phyloP scores from a whole-genome alignment of 768 basidiomycete genomes.

The Tubosaeta sp. region DNA sequence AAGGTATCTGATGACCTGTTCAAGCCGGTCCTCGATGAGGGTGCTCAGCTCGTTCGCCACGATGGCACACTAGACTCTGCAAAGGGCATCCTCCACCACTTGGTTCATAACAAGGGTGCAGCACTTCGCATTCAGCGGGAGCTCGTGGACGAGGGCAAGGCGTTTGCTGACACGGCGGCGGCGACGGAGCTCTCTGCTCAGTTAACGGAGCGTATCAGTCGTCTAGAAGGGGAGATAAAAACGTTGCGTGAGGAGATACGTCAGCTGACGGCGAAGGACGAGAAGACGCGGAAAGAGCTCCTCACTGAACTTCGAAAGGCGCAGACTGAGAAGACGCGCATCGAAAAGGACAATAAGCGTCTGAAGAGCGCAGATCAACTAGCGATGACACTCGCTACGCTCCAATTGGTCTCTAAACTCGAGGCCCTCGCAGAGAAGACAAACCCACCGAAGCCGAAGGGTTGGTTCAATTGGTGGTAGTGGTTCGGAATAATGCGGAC shows the following conservation, averaged over 20 bases:
- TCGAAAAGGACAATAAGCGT: not conserved
- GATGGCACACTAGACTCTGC: not conserved
- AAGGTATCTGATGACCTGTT: not conserved
- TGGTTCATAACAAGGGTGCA: not conserved
- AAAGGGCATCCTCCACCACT: not conserved
- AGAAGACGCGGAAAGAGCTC: not conserved
- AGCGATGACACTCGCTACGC: not conserved
- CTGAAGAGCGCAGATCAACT: not conserved
- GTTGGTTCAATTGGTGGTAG: slow-evolving; percentile 2
- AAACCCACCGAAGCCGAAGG: not conserved
- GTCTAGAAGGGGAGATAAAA: slow-evolving; percentile 1
- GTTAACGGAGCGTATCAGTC: not conserved
- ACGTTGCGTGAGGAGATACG: not conserved
- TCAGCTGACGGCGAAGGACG: not conserved
- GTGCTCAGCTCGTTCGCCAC: not conserved
- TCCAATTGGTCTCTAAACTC: not conserved
- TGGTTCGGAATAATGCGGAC: not conserved
- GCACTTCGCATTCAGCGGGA: not conserved
- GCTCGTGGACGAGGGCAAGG: not conserved
- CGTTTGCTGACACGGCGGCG: not conserved
- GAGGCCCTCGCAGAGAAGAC: not conserved
- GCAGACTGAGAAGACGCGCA: not conserved
- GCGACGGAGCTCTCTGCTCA: not conserved
- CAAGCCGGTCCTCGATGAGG: not conserved
- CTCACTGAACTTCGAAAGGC: not conserved